Evolutionary conservation across 495 filamentous ascomycete genomes (phyloP), one percentile per base, ranked within the genome.

Genomic region (Daldinia caldariorum): DNA sequence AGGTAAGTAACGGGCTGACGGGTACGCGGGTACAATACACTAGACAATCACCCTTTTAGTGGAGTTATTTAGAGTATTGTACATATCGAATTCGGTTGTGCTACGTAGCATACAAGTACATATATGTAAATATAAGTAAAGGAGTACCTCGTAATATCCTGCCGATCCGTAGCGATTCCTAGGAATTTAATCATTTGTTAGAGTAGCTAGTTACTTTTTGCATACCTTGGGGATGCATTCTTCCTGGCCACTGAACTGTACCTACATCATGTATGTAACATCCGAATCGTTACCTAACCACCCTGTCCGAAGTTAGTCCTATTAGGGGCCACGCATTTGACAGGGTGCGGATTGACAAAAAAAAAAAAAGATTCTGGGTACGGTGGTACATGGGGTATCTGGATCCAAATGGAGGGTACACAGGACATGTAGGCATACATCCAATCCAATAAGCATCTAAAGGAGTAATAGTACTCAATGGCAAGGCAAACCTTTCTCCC

Each of bases 1-100:
- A 3, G 26, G 1, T 26, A 26, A 26, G 26, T 61, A 54, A 67
- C 69, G 63, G 69, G 64, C 57, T 72, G 69, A 65, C 69, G 61
- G 69, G 69, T 67, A 67, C 64, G 61, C 69, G 61, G 69, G 69
- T 67, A 67, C 64, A 64, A 56, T 67, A 67, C 64, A 64, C 57
- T 61, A 53, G 65, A 68, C 65, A 65, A 65, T 68, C 55, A 67
- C 50, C 50, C 50, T 41, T 72, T 53, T 54, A 61, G 51, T 65
- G 64, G 70, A 39, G 20, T 54, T 7, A 22, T 14, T 20, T 13
- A 47, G 6, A 29, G 34, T 39, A 26, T 64, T 67, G 47, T 67
- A 67, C 35, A 61, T 41, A 56, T 45, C 12, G 38, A 59, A 26
- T 56, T 20, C 41, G 1, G 32, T 38, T 16, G 53, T 61, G 38